Evolutionary conservation across 176 grass and related monocot genomes (phyloP).

Genomic region (Oryza nivara): DNA sequence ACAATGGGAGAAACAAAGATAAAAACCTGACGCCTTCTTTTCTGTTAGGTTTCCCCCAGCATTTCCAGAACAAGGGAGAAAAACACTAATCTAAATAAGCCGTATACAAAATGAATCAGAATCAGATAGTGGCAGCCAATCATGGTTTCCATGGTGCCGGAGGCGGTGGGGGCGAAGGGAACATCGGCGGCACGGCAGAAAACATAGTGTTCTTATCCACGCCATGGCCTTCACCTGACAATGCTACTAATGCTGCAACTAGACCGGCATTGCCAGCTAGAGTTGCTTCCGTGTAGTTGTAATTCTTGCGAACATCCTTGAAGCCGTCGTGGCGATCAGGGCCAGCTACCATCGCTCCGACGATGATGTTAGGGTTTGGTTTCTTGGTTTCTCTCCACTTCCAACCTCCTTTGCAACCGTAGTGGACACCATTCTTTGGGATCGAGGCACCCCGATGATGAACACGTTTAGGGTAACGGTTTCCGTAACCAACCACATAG

Average conservation of each 20-base stretch:
- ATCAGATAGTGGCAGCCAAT: conserved; percentile 2
- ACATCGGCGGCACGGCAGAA: conserved; percentile 91
- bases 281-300: conserved; percentile 89
- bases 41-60: conserved; percentile 45
- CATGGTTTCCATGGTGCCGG: conserved; percentile 89
- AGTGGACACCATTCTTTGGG: conserved; percentile 77
- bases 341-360: conserved; percentile 86
- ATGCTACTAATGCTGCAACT: conserved; percentile 74
- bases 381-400: conserved; percentile 89
- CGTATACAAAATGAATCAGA: conserved; percentile 37
- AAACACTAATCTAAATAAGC: conserved; percentile 25
- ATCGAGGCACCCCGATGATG: conserved; percentile 95
- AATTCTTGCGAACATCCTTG: conserved; percentile 73
- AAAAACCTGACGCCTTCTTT: conserved; percentile 7
- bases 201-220: conserved; percentile 96
- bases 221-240: conserved; percentile 69
- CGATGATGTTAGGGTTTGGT: conserved; percentile 72
- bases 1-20: conserved; percentile 5
- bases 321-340: conserved; percentile 82
- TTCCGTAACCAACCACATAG: conserved; percentile 77
- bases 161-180: conserved; percentile 77
- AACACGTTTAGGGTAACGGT: conserved; percentile 77
- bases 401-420: conserved; percentile 85
- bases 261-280: conserved; percentile 88
- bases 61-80: not conserved